Evolutionary conservation across 2,329 filamentous ascomycete species (phyloP), one percentile per base, ranked within the genome.

Genomic region (Aspergillus sp.): DNA sequence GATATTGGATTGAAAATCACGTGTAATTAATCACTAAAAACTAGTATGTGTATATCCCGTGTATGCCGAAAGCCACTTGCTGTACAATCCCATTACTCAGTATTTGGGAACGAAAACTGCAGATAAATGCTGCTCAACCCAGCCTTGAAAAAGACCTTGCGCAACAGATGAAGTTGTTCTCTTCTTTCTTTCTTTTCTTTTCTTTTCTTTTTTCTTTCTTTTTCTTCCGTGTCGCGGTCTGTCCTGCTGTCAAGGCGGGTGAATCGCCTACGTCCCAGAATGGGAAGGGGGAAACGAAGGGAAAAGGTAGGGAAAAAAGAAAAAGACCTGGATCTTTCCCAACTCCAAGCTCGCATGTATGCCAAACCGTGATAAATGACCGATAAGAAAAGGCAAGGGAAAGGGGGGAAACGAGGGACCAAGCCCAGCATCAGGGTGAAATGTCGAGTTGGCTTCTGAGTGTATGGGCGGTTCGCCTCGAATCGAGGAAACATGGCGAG

Each of bases 341-440:
- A 63, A 64, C 59, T 64, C 54, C 60, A 51, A 53, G 54, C 59
- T 62, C 52, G 56, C 49, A 57, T 45, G 54, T 64, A 63, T 61
- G 57, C 64, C 62, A 62, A 63, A 50, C 52, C 59, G 54, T 59
- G 55, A 60, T 59, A 62, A 46, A 63, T 65, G 44, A 50, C 60
- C 34, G 58, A 56, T 52, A 24, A 51, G 55, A 62, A 45, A 47
- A 49, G 13, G 44, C 11, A 49, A 22, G 37, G 49, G 30, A 48
- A 58, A 51, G 56, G 48, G 48, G 42, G 53, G 45, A 51, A 54
- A 54, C 54, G 54, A 60, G 56, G 30, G 51, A 51, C 51, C 44
- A 58, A 59, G 30, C 34, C 24, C 33, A n/a, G n/a, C 40, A n/a
- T 15, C 9, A 40, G 48, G 42, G 45, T 40, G 46, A 22, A 60